A percentile compares a stretch with the other conserved stretches of the same genome.
Conservation (phyloP, 2,329 filamentous ascomycete genomes). For the Nakataea oryzae region DNA sequence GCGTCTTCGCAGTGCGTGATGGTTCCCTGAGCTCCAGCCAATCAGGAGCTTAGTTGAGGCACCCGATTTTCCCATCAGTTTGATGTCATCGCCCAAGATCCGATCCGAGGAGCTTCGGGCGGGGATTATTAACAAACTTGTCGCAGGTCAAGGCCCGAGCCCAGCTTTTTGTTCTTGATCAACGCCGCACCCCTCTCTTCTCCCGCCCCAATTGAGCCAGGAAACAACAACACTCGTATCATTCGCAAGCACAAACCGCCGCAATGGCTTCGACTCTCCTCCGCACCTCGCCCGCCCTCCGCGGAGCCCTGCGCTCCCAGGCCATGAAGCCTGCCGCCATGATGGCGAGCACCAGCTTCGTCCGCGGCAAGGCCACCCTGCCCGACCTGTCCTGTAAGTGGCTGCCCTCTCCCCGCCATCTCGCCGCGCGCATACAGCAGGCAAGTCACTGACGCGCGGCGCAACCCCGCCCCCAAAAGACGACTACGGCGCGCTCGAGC, state of each 20-base stretch:
- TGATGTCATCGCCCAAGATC: slow-evolving; percentile 5
- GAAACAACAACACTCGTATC: not conserved
- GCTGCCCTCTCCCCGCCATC: not conserved
- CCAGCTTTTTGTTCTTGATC: not conserved
- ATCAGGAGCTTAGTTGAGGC: not conserved
- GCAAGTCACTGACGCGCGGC: not conserved
- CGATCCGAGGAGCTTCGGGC: not conserved
- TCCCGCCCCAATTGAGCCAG: not conserved
- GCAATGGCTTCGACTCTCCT: slow-evolving; percentile 70
- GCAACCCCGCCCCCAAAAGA: slow-evolving; percentile 45
- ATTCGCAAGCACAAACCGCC: not conserved
- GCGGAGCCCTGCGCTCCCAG: slow-evolving; percentile 60
- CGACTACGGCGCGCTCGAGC: slow-evolving; percentile 92
- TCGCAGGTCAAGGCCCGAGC: not conserved
- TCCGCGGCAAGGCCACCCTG: slow-evolving; percentile 82
- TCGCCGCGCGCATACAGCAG: not conserved
- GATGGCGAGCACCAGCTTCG: slow-evolving; percentile 64
- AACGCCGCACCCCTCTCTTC: not conserved
- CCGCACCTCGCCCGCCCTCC: slow-evolving; percentile 55
- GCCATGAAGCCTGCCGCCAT: slow-evolving; percentile 52
- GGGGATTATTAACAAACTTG: not conserved
- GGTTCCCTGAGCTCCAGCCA: not conserved
- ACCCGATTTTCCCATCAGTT: not conserved
- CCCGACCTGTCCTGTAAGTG: slow-evolving; percentile 64
- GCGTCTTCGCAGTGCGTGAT: no score